Conservation (phyloP, 2,329 filamentous ascomycete species). For the Fusarium poae region DNA sequence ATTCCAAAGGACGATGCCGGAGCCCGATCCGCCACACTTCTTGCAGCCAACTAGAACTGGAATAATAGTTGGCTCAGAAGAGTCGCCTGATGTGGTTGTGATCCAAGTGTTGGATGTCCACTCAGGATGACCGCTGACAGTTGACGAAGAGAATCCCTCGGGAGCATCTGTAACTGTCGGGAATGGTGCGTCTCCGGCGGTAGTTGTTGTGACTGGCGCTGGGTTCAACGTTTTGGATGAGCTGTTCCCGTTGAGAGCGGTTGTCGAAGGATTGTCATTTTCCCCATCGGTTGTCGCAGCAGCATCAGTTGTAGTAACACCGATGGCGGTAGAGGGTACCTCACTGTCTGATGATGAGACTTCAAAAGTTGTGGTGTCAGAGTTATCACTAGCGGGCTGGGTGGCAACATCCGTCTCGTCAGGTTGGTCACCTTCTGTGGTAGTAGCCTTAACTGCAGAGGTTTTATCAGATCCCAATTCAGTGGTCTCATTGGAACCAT, state of each 20-base stretch:
- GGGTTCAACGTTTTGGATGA: not conserved
- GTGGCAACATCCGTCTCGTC: not conserved
- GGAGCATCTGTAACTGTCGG: constrained; percentile 16
- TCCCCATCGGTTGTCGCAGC: not conserved
- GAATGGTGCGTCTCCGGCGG: not conserved
- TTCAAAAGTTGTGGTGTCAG: not conserved
- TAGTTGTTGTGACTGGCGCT: not conserved
- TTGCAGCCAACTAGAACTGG: constrained; percentile 29
- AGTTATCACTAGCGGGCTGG: not conserved
- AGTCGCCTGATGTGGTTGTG: constrained; percentile 26
- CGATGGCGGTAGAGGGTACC: not conserved
- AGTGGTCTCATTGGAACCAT: not conserved
- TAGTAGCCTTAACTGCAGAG: not conserved
- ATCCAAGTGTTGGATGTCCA: constrained; percentile 41
- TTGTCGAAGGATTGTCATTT: not conserved
- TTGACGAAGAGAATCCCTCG: not conserved
- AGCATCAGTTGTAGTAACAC: not conserved
- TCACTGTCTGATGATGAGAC: not conserved
- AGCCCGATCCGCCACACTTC: constrained; percentile 19
- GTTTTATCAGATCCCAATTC: not conserved
- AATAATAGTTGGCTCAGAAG: constrained; percentile 27
- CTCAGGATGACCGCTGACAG: constrained; percentile 20
- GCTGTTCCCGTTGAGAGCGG: not conserved
- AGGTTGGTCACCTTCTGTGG: not conserved
- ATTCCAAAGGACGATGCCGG: constrained; percentile 15